These are phyloP conservation scores for Exophiala sideris DNA, from an alignment of 2,329 filamentous ascomycete species.

Conservation along the genomic window DNA sequence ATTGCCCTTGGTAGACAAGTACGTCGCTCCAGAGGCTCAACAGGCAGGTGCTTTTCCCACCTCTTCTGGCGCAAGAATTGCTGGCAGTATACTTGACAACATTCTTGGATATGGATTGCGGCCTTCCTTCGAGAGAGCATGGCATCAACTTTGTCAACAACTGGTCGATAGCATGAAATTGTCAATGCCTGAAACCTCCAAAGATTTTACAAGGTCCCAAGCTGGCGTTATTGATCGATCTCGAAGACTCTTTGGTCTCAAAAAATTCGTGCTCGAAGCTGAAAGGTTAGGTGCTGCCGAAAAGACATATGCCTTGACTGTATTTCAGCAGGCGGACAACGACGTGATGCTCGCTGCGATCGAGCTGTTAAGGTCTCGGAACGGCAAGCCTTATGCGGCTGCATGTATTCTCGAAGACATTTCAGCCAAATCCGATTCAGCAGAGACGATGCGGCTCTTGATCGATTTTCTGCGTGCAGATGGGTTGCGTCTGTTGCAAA, in stretches of 20 bases:
- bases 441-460: constrained; percentile 38
- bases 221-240: constrained; percentile 63
- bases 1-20: constrained; percentile 53
- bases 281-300: not conserved
- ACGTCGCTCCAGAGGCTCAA: constrained; percentile 48
- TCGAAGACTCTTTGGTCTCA: constrained; percentile 63
- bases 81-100: constrained; percentile 38
- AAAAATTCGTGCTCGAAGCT: constrained; percentile 24
- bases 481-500: constrained; percentile 59
- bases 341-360: constrained; percentile 47
- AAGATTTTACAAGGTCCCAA: constrained; percentile 71
- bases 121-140: constrained; percentile 54
- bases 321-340: constrained; percentile 10
- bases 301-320: constrained; percentile 15
- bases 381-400: constrained; percentile 66
- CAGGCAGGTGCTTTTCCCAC: constrained; percentile 51
- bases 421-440: constrained; percentile 38
- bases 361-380: constrained; percentile 49
- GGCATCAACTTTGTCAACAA: constrained; percentile 58
- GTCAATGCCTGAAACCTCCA: constrained; percentile 78
- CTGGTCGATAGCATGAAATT: constrained; percentile 67
- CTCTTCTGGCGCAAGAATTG: constrained; percentile 36
- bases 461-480: constrained; percentile 54
- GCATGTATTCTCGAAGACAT: constrained; percentile 56
- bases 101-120: constrained; percentile 35